Conservation (phyloP, 225 moss, liverwort and hornwort genomes). For the Physcomitrium patens region DNA sequence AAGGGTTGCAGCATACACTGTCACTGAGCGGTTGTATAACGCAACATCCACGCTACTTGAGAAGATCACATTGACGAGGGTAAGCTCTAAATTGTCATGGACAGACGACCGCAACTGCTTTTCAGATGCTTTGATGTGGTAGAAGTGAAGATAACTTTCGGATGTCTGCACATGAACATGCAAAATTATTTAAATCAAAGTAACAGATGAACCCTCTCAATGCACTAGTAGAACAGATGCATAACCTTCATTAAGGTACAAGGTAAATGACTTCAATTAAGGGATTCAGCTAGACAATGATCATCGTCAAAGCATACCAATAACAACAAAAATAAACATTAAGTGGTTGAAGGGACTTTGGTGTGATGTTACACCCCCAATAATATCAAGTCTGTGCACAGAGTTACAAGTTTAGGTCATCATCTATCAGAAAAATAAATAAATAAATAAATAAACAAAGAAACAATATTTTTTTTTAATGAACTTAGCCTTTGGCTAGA, state of each 20-base stretch:
- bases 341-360: conserved; percentile 1
- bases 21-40: conserved; percentile 68
- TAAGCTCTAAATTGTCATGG: conserved; percentile 66
- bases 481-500: neutral
- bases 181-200: conserved; percentile 23
- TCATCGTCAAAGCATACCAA: neutral
- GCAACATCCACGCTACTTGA: conserved; percentile 71
- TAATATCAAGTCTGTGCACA: neutral
- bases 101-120: conserved; percentile 86
- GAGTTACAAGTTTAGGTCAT: neutral
- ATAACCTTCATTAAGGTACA: neutral
- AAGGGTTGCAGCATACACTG: conserved; percentile 67
- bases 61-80: conserved; percentile 69
- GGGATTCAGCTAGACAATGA: neutral
- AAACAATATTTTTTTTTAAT: neutral
- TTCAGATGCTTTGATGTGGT: conserved; percentile 69
- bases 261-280: conserved; percentile 9
- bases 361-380: conserved; percentile 1
- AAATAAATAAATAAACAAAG: no score
- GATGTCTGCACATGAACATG: conserved; percentile 73
- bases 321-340: neutral
- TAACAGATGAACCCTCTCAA: conserved; percentile 10
- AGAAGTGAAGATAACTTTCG: conserved; percentile 87
- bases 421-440: conserved; percentile 13
- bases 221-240: conserved; percentile 12